phyloP scores from a whole-genome alignment of 306 rosid species.

The Cucurbita pepo region DNA sequence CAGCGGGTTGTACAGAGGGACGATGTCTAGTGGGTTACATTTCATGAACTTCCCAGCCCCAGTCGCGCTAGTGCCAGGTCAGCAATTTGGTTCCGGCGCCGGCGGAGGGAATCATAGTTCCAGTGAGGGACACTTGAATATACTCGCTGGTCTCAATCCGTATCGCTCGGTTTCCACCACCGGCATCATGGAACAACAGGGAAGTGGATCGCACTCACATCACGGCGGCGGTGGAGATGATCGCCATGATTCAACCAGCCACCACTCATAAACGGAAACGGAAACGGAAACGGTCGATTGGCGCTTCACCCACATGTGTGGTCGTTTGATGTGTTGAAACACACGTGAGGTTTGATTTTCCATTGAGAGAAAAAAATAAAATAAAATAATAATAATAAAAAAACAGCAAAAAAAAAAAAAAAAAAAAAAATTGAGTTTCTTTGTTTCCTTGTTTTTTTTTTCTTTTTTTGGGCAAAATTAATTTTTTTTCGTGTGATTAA shows the following conservation, averaged over 20 bases:
- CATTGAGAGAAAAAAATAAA: slow-evolving; percentile 8
- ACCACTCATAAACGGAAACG: slow-evolving; percentile 32
- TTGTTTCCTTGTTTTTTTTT: slow-evolving; percentile 23
- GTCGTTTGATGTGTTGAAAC: slow-evolving; percentile 44
- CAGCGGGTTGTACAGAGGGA: slow-evolving; percentile 49
- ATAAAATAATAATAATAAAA: neutral
- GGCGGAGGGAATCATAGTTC: slow-evolving; percentile 11
- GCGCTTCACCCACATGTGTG: slow-evolving; percentile 30
- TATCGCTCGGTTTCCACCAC: slow-evolving; percentile 31
- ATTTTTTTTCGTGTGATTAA: slow-evolving; percentile 31
- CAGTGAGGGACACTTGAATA: slow-evolving; percentile 46
- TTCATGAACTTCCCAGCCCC: slow-evolving; percentile 81
- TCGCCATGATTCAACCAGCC: slow-evolving; percentile 47
- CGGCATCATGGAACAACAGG: slow-evolving; percentile 40
- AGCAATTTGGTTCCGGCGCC: slow-evolving; percentile 27
- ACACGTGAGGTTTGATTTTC: slow-evolving; percentile 82
- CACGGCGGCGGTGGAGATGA: slow-evolving; percentile 25
- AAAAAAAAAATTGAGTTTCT: slow-evolving; percentile 9
- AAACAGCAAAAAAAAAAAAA: neutral
- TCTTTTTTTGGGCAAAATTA: slow-evolving; percentile 14
- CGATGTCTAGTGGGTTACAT: slow-evolving; percentile 68
- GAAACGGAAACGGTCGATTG: neutral
- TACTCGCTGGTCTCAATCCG: slow-evolving; percentile 57
- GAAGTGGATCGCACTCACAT: slow-evolving; percentile 61
- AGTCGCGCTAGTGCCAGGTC: slow-evolving; percentile 52